Percentiles rank a stretch among this genome's conserved stretches.
These are phyloP conservation scores for Eucalyptus albens DNA, from an alignment of 345 rosid genomes.

Conservation along the genomic window DNA sequence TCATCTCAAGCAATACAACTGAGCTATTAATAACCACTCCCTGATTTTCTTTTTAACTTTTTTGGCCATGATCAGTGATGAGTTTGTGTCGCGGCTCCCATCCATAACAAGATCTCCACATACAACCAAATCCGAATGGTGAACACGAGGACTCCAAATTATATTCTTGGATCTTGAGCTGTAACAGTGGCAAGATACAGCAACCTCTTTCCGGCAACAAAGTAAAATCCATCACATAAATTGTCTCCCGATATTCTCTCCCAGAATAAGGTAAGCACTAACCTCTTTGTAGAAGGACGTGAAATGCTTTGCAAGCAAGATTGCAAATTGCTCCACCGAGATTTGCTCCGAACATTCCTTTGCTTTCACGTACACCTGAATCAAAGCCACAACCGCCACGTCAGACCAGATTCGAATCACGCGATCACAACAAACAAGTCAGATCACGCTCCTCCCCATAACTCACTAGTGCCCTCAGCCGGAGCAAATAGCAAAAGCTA, in stretches of 20 bases:
- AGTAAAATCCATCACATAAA: background rate
- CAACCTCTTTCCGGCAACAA: background rate
- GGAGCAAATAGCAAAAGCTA: background rate
- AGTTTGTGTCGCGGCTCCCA: background rate
- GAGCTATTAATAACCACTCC: background rate
- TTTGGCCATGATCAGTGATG: background rate
- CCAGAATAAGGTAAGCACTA: background rate
- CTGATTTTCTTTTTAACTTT: background rate
- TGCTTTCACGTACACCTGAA: constrained; percentile 82
- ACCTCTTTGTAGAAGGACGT: constrained; percentile 72
- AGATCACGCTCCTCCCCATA: background rate
- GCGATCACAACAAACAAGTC: background rate
- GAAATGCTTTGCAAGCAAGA: constrained; percentile 73
- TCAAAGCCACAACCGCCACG: background rate
- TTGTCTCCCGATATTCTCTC: background rate
- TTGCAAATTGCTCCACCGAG: constrained; percentile 76
- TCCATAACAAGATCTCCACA: background rate
- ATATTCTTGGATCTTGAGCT: background rate
- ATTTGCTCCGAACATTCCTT: constrained; percentile 61
- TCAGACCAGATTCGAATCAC: background rate
- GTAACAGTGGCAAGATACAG: background rate
- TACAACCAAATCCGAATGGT: background rate
- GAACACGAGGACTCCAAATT: background rate
- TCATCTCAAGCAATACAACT: background rate
- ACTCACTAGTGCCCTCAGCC: background rate